A percentile compares a stretch with the other conserved stretches of the same genome.
Conservation (phyloP, 1,284 basidiomycete species). For the Puccinia horiana region DNA sequence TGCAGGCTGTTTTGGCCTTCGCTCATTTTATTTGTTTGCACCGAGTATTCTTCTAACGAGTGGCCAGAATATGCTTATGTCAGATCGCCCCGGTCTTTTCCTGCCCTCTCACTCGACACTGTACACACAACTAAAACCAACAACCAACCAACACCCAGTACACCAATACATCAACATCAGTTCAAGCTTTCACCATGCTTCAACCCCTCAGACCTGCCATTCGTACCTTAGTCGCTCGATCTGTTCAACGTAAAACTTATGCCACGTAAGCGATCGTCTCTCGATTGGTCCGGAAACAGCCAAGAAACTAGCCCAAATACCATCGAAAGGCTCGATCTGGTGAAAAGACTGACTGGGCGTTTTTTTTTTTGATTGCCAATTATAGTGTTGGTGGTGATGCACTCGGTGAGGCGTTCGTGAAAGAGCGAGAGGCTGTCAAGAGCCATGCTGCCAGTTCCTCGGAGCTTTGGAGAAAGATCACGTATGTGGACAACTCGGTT, state of each 20-base stretch:
- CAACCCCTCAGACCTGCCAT: constrained; percentile 26
- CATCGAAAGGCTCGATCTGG: no score
- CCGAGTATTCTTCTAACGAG: neutral
- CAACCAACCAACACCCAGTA: neutral
- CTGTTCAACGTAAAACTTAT: neutral
- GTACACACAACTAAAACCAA: neutral
- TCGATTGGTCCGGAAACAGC: neutral
- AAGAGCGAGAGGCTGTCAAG: constrained; percentile 45
- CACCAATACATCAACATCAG: constrained; percentile 6
- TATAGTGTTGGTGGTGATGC: constrained; percentile 32
- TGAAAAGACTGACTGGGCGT: no score
- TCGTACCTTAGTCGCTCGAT: constrained; percentile 8
- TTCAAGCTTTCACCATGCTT: neutral
- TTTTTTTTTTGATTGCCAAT: neutral
- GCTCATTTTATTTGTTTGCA: no score
- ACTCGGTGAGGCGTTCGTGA: constrained; percentile 45
- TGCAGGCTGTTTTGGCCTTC: neutral
- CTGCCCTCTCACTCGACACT: no score
- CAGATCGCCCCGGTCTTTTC: neutral
- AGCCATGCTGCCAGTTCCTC: constrained; percentile 38
- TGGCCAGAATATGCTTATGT: neutral
- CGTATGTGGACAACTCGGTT: constrained; percentile 6
- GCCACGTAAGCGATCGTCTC: constrained; percentile 3
- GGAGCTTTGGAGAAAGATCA: constrained; percentile 47
- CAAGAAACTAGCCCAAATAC: no score